phyloP scores from a whole-genome alignment of 495 filamentous ascomycete species.

The Podospora conica region DNA sequence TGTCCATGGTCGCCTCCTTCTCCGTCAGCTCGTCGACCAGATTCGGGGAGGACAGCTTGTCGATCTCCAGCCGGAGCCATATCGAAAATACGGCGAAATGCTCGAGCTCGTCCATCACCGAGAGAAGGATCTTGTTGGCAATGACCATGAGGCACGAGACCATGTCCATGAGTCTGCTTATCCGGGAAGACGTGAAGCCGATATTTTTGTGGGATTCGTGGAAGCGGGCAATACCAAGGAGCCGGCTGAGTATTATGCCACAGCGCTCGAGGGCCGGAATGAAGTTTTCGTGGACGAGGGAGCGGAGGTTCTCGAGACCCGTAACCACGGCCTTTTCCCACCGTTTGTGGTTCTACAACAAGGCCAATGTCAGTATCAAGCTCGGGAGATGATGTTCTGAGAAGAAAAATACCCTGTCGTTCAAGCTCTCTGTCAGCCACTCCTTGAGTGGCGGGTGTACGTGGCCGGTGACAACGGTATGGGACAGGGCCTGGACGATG shows the following conservation, averaged over 20 bases:
- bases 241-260: conserved; percentile 70
- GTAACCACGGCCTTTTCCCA: conserved; percentile 83
- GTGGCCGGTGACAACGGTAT: conserved; percentile 79
- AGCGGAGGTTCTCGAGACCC: conserved; percentile 70
- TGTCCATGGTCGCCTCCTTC: conserved; percentile 50
- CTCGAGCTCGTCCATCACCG: conserved; percentile 68
- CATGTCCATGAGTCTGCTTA: conserved; percentile 56
- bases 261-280: conserved; percentile 82
- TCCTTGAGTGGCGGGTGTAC: conserved; percentile 71
- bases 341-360: conserved; percentile 76
- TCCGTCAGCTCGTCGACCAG: conserved; percentile 46
- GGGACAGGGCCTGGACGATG: conserved; percentile 73
- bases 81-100: conserved; percentile 72
- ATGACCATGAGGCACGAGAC: conserved; percentile 69
- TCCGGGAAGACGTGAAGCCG: conserved; percentile 51
- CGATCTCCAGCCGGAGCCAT: conserved; percentile 84
- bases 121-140: conserved; percentile 63
- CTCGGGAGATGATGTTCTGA: not conserved
- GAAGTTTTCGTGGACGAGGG: conserved; percentile 76
- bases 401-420: conserved; percentile 58
- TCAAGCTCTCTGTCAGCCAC: conserved; percentile 82
- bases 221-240: conserved; percentile 82
- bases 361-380: not conserved
- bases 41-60: conserved; percentile 46
- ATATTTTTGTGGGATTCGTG: conserved; percentile 61